phyloP scores from a whole-genome alignment of 2,329 filamentous ascomycete genomes.

The Phialophora macrospora region DNA sequence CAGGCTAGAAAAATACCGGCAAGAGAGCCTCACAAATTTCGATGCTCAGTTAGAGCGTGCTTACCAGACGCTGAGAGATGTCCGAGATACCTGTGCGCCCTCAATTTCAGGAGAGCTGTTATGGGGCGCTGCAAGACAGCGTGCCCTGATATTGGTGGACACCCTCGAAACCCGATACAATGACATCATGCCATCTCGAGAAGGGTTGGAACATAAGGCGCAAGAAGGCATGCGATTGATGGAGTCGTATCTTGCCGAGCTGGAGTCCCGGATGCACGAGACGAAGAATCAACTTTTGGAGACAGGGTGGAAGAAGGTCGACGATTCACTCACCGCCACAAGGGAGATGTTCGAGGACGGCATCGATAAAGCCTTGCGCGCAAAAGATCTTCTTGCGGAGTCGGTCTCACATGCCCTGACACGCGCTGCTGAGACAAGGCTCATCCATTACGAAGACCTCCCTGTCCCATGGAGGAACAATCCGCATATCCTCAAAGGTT shows the following conservation, averaged over 20 bases:
- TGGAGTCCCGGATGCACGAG: constrained; percentile 81
- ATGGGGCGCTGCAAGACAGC: constrained; percentile 75
- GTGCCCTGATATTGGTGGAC: constrained; percentile 88
- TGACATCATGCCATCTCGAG: constrained; percentile 80
- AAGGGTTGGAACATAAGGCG: constrained; percentile 89
- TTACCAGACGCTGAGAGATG: constrained; percentile 82
- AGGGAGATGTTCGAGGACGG: constrained; percentile 79
- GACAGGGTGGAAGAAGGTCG: constrained; percentile 77
- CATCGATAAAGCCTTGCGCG: constrained; percentile 79
- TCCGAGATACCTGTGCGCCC: constrained; percentile 79
- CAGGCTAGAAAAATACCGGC: constrained; percentile 84
- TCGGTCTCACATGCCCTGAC: constrained; percentile 79
- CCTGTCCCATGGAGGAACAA: constrained; percentile 93
- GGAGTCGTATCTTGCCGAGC: constrained; percentile 81
- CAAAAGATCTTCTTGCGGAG: constrained; percentile 80
- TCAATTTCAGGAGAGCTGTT: constrained; percentile 89
- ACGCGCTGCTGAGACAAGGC: constrained; percentile 75
- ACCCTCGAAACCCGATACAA: constrained; percentile 88
- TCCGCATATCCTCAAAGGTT: constrained; percentile 87
- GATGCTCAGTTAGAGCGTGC: constrained; percentile 84
- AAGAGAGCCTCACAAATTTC: constrained; percentile 76
- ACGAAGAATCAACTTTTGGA: constrained; percentile 79
- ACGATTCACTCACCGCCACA: constrained; percentile 76
- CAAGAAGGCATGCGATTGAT: constrained; percentile 84
- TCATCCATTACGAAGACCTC: constrained; percentile 87